Conservation (phyloP, 352 stramenopile genomes). For the Achlya hypogyna region DNA sequence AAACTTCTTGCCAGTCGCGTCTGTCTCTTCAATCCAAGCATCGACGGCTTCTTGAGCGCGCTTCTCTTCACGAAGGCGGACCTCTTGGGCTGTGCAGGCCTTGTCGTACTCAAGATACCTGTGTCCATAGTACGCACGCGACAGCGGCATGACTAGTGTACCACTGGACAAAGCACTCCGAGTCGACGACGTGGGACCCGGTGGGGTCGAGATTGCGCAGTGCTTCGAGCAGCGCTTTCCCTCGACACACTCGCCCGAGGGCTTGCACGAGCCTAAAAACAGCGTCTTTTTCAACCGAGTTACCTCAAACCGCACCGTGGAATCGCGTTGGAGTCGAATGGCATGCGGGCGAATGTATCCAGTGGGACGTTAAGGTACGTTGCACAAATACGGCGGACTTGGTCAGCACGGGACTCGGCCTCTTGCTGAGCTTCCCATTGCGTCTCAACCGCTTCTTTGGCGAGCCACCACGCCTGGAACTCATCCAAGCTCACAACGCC, state of each 20-base stretch:
- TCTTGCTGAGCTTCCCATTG: conserved; percentile 32
- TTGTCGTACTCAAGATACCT: conserved; percentile 19
- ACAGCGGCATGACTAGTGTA: too few species aligned
- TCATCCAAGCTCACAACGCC: conserved; percentile 55
- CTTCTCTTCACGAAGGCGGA: background rate
- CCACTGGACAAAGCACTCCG: conserved; percentile 1
- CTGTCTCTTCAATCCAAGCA: background rate
- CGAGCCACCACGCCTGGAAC: conserved; percentile 68
- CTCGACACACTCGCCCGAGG: conserved; percentile 2
- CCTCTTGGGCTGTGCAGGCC: background rate
- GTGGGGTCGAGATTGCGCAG: conserved; percentile 7
- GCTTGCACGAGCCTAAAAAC: conserved; percentile 5
- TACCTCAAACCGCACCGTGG: background rate
- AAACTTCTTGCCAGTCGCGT: background rate
- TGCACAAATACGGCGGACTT: conserved; percentile 5
- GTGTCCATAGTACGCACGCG: background rate
- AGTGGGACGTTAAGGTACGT: conserved; percentile 10
- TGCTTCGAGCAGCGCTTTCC: background rate
- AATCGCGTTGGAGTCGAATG: conserved; percentile 15
- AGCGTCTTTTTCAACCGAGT: background rate
- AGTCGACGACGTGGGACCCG: background rate
- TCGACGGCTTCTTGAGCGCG: conserved; percentile 13
- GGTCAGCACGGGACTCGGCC: background rate
- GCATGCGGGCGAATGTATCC: background rate
- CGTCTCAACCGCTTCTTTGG: conserved; percentile 48